Base-by-base conservation (phyloP, 2,329 filamentous ascomycete genomes). In the Beauveria rudraprayagi region DNA sequence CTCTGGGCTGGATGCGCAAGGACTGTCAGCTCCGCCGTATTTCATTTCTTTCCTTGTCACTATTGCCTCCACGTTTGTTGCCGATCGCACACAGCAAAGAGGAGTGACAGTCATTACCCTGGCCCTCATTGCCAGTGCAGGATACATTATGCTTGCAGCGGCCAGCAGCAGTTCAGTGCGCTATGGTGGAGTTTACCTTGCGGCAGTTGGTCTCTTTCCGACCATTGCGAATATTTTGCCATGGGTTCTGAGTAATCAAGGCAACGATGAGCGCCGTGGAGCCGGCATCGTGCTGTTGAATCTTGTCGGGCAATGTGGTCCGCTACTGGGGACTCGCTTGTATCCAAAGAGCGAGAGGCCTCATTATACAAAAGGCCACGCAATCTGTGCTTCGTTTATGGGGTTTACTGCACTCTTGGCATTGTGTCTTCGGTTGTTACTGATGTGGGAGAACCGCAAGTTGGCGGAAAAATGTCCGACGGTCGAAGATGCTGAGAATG, bases 231-330 rank as follows among this genome's bases (percentile, higher is more conserved):
- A 67, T 37, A 52, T 67, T 22, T 40, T 67, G 10, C 61, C 65
- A 5, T 66, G 65, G 65, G 65, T 65, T 2, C 50, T 67, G 11
- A 65, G 93, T 69, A 94, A 94, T 71, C 88, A 92, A 68, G 76
- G 80, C 48, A 83, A 79, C 3, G 83, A 85, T 59, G 82, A 82
- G 55, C 82, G 83, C 16, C 87, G 87, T 64, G 89, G 89, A 0
- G 83, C 84, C 0, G 89, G 87, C 1, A 87, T 94, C 67, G 89
- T 88, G 0, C 78, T 94, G 26, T 71, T 95, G 67, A 91, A 94
- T 70, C 69, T 90, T 19, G 81, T 94, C 14, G 91, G 89, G 0
- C 89, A 92, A 73, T 85, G 85, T 65, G 89, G 89, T 0, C 88
- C 89, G 2, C 70, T 87, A 4, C 72, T 87, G 3, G 85, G 84